These are phyloP conservation scores for Scortechinia acanthostroma DNA, from an alignment of 2,329 filamentous ascomycete genomes.

Conservation along the genomic window DNA sequence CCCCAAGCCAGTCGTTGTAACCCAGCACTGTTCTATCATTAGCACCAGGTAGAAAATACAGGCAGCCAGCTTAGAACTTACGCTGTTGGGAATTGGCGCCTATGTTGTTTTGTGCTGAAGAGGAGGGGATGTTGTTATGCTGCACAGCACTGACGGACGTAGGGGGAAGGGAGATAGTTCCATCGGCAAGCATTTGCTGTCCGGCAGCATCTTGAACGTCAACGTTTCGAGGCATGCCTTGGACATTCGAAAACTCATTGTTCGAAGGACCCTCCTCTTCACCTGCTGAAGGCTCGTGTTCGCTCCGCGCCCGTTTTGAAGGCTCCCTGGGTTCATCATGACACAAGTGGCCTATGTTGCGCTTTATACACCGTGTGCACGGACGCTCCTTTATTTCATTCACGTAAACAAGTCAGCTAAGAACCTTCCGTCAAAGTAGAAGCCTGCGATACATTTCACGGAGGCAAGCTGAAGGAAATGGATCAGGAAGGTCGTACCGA, in stretches of 20 bases:
- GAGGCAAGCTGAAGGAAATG: no score
- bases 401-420: no score
- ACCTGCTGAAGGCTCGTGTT: constrained; percentile 38
- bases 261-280: background rate
- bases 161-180: background rate
- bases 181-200: constrained; percentile 1
- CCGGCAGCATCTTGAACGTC: background rate
- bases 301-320: constrained; percentile 71
- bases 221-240: background rate
- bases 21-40: no score
- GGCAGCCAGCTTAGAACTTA: no score
- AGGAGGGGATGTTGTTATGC: background rate
- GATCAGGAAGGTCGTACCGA: constrained; percentile 29
- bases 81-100: background rate
- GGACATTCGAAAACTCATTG: background rate
- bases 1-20: constrained; percentile 21
- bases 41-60: no score
- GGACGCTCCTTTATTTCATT: constrained; percentile 69
- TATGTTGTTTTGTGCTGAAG: background rate
- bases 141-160: background rate
- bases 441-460: constrained; percentile 1
- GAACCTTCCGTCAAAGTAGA: no score
- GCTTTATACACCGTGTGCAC: constrained; percentile 94
- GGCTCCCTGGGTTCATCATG: constrained; percentile 83
- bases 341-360: constrained; percentile 96